Percentiles rank a stretch among this genome's conserved stretches.
phyloP scores from a whole-genome alignment of 495 filamentous ascomycete species.

The Aspergillus conjunctus region DNA sequence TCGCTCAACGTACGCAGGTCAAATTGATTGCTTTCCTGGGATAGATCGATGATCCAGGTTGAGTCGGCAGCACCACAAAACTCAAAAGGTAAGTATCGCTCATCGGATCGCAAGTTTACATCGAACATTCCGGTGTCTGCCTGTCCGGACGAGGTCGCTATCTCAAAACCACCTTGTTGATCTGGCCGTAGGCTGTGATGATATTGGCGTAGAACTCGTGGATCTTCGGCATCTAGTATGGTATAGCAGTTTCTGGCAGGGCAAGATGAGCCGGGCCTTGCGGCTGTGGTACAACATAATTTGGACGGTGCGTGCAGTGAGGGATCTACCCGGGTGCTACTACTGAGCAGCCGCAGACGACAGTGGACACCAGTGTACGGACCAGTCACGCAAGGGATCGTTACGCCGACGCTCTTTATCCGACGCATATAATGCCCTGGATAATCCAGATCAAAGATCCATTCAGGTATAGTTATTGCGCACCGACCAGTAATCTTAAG shows the following conservation, averaged over 20 bases:
- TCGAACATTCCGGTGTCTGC: background rate
- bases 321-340: background rate
- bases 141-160: background rate
- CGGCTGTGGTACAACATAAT: background rate
- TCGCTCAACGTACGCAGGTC: background rate
- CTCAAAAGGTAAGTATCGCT: background rate
- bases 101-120: background rate
- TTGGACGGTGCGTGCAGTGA: background rate
- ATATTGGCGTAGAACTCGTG: background rate
- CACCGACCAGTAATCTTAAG: background rate
- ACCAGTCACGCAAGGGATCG: background rate
- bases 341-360: background rate
- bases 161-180: background rate
- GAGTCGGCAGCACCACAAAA: background rate
- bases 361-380: background rate
- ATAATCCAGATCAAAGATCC: background rate
- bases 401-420: background rate
- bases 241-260: background rate
- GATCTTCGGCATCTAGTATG: background rate
- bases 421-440: slow-evolving; percentile 1
- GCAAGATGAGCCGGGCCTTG: background rate
- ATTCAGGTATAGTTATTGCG: background rate
- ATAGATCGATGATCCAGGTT: background rate
- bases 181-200: background rate
- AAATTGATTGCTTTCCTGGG: background rate